phyloP scores from a whole-genome alignment of 768 basidiomycete species.

The Xerocomus spinulosus region DNA sequence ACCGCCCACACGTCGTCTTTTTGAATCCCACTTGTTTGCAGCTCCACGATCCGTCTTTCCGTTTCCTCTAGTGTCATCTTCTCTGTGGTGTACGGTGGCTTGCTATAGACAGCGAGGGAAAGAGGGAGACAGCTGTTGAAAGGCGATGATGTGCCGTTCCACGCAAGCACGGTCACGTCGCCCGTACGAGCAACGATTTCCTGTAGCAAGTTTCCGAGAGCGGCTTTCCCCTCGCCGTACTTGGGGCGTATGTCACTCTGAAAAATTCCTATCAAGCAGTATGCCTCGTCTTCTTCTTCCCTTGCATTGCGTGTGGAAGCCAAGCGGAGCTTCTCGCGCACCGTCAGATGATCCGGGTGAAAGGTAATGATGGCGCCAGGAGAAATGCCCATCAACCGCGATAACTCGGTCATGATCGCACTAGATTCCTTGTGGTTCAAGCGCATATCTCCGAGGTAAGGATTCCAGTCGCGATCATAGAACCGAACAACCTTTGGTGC shows the following conservation, averaged over 20 bases:
- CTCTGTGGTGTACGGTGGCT: background rate
- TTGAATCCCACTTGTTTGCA: background rate
- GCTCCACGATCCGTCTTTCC: background rate
- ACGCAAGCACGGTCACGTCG: conserved; percentile 18
- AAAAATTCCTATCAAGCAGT: conserved; percentile 20
- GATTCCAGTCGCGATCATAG: conserved; percentile 20
- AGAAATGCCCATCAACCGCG: conserved; percentile 4
- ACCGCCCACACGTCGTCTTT: conserved; percentile 3
- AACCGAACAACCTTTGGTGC: conserved; percentile 19
- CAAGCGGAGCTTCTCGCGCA: conserved; percentile 15
- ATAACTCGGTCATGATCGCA: conserved; percentile 15
- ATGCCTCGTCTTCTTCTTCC: conserved; percentile 17
- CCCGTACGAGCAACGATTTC: conserved; percentile 17
- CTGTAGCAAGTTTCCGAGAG: conserved; percentile 19
- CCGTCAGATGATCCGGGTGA: conserved; percentile 7
- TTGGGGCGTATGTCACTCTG: conserved; percentile 13
- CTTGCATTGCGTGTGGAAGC: conserved; percentile 22
- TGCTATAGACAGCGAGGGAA: conserved; percentile 12
- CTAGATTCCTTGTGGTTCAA: conserved; percentile 16
- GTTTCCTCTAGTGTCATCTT: conserved; percentile 5
- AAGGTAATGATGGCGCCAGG: conserved; percentile 10
- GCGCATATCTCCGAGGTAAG: conserved; percentile 11
- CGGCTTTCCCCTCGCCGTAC: conserved; percentile 15
- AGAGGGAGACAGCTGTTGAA: conserved; percentile 22
- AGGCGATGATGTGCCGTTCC: conserved; percentile 16